Evolutionary conservation across 495 filamentous ascomycete species (phyloP).

Genomic region (Hyaloscypha hepaticicola): DNA sequence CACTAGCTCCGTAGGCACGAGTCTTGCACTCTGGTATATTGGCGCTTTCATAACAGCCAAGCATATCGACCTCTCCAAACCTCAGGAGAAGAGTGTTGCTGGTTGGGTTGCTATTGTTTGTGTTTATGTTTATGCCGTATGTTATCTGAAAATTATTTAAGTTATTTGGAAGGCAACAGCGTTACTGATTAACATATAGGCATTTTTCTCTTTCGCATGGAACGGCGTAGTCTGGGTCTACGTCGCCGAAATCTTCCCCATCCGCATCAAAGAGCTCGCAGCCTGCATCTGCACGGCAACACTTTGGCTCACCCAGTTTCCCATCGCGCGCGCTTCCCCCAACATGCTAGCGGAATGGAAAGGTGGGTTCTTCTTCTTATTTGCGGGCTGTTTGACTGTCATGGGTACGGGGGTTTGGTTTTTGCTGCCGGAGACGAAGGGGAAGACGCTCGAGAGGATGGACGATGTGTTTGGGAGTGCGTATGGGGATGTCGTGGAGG

Average conservation of each 20-base stretch:
- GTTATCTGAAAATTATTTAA: background rate
- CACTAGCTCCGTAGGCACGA: slow-evolving; percentile 68
- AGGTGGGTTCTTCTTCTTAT: slow-evolving; percentile 29
- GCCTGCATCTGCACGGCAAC: slow-evolving; percentile 70
- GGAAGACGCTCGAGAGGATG: slow-evolving; percentile 24
- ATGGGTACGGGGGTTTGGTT: slow-evolving; percentile 15
- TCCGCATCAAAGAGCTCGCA: slow-evolving; percentile 66
- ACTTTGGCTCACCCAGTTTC: slow-evolving; percentile 46
- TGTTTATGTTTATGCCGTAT: slow-evolving; percentile 59
- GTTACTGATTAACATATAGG: slow-evolving; percentile 39
- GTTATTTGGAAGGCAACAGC: background rate
- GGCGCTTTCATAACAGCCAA: slow-evolving; percentile 60
- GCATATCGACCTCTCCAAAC: slow-evolving; percentile 40
- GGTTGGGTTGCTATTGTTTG: slow-evolving; percentile 66
- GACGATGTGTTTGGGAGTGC: slow-evolving; percentile 25
- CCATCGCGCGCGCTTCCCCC: slow-evolving; percentile 16
- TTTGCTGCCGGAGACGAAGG: slow-evolving; percentile 28
- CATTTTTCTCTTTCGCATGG: slow-evolving; percentile 22
- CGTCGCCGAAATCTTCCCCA: slow-evolving; percentile 69
- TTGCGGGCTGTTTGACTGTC: slow-evolving; percentile 14
- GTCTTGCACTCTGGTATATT: slow-evolving; percentile 61
- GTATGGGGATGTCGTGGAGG: slow-evolving; percentile 9
- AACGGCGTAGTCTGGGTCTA: slow-evolving; percentile 49
- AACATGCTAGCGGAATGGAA: slow-evolving; percentile 14
- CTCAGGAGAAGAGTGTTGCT: slow-evolving; percentile 40